Base-by-base conservation (phyloP, 495 filamentous ascomycete species). In the Penicillium alfredii region DNA sequence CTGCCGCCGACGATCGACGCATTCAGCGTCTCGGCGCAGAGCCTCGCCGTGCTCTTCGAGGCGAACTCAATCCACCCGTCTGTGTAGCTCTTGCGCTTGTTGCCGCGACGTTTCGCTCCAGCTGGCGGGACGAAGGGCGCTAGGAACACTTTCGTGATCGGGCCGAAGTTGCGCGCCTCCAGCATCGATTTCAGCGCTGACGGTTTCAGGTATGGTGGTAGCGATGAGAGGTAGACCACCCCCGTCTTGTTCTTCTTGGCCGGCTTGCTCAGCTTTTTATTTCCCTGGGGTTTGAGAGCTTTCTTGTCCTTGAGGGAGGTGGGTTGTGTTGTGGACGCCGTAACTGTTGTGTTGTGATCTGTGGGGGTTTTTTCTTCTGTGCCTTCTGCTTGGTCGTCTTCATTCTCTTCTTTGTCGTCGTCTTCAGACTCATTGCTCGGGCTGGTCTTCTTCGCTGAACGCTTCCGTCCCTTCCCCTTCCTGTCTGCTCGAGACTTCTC, bases 21-120 rank as follows among this genome's bases (percentile, higher is more conserved):
- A 59, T 97, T 97, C 21, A 97, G 60, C 2, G 84, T 74, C 51
- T 94, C 88, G n/a, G 82, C 88, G 4, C 75, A 84, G 7, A 80
- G 60, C 53, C 93, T 93, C 3, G 92, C 93, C 24, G 85, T 81
- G 48, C 78, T 80, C 55, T 84, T 80, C 18, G 71, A 68, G 14
- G 74, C 58, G 49, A 94, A 95, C 51, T 98, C 92, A 11, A 97
- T 78, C 92, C 92, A 98, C 2, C 92, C 92, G 54, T 97, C 93
- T 4, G 78, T 80, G 60, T 83, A 98, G 10, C 71, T 77, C 40
- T 83, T 78, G 53, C 94, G 89, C 60, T 90, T 92, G 60, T 94
- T 96, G 15, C 84, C 82, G n/a, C 84, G 82, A 68, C 6, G 77
- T 18, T 59, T 61, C 32, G 66, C 61, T 33, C 82, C 79, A 7